Base-by-base conservation (phyloP, 345 rosid species). In the Camelina sativa region DNA sequence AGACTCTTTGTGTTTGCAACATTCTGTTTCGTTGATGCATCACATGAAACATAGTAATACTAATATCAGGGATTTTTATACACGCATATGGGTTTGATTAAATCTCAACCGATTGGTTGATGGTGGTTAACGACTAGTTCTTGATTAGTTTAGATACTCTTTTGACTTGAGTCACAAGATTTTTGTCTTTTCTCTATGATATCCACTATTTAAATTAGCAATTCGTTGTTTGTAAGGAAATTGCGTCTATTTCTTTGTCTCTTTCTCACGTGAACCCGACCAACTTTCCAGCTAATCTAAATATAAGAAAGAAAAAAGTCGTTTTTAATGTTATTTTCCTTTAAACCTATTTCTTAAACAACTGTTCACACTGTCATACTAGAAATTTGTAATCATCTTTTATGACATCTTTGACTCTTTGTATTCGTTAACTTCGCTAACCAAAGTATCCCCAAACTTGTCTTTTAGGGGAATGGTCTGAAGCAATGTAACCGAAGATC, bases 201-300 rank as follows among this genome's bases (percentile, higher is more conserved):
- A 20, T 55, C 28, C 15, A 44, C 38, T 43, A 40, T 32, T 65
- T 44, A 44, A 20, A 43, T 22, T 16, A 28, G 37, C 32, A 28
- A 51, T 11, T 60, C n/a, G 32, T 51, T 50, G 16, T 17, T 1
- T 11, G 4, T 16, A 34, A 13, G 47, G 43, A 20, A 34, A 13
- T 58, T 46, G 30, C 8, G 34, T 63, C 13, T 28, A 34, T 52
- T 43, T 52, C 15, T 25, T 15, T 53, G 65, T 55, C 71, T 34
- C 38, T n/a, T 44, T 55, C 69, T 65, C 77, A 74, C 59, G 72
- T 74, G 77, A 74, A 46, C 30, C 22, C 32, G 70, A 58, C 77
- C 71, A 65, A 47, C 44, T 74, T 74, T 65, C 77, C 71, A 56
- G 71, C 77, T 56, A 73, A 46, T 56, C 28, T 22, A 16, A 11